Evolutionary conservation across 2,329 filamentous ascomycete species (phyloP).

Genomic region (Diaporthe australafricana): DNA sequence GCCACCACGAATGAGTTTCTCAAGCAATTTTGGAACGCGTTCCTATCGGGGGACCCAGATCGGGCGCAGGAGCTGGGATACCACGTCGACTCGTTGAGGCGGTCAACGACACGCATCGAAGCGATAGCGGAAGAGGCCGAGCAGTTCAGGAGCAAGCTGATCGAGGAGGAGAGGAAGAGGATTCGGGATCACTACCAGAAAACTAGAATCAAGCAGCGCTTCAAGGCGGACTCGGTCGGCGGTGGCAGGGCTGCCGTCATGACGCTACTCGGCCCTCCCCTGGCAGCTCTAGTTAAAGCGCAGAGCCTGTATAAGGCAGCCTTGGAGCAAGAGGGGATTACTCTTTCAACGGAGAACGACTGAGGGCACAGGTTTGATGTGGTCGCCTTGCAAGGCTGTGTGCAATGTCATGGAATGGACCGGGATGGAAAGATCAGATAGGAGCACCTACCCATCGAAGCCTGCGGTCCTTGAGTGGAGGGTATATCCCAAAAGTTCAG

Average conservation of each 20-base stretch:
- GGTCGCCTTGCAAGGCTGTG: not conserved
- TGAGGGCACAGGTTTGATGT: not conserved
- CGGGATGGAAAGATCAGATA: not conserved
- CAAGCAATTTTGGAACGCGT: slow-evolving; percentile 96
- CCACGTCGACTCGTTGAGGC: slow-evolving; percentile 83
- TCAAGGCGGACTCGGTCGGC: slow-evolving; percentile 74
- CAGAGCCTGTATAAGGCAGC: slow-evolving; percentile 78
- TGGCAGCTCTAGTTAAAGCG: slow-evolving; percentile 77
- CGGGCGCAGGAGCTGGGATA: slow-evolving; percentile 84
- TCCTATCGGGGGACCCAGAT: slow-evolving; percentile 86
- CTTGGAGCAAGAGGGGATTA: slow-evolving; percentile 71
- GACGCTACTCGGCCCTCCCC: slow-evolving; percentile 80
- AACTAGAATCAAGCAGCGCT: slow-evolving; percentile 79
- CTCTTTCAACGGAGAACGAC: slow-evolving; percentile 36
- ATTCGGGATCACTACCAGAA: slow-evolving; percentile 77
- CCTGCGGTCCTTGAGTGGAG: not conserved
- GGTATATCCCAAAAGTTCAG: not conserved
- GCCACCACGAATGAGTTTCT: slow-evolving; percentile 95
- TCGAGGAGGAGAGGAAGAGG: slow-evolving; percentile 75
- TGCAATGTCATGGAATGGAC: not conserved
- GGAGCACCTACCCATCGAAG: no score
- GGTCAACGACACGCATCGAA: slow-evolving; percentile 82
- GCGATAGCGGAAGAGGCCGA: slow-evolving; percentile 86
- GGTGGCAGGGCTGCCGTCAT: slow-evolving; percentile 83
- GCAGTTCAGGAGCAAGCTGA: slow-evolving; percentile 73